Evolutionary conservation across 1,284 basidiomycete species (phyloP).

Genomic region (Thecaphora thlaspeos): DNA sequence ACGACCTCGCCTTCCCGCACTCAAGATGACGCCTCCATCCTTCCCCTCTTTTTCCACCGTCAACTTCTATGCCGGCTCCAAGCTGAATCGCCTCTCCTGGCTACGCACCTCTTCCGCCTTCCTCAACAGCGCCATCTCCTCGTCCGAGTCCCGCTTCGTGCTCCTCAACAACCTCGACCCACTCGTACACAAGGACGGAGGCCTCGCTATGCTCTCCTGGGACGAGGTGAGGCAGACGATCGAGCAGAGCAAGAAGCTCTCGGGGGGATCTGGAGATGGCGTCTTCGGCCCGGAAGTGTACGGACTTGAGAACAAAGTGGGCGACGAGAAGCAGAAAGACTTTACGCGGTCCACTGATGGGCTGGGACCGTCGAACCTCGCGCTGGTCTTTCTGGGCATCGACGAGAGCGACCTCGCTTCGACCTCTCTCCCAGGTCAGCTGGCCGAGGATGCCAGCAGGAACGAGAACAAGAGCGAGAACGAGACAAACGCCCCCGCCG

Average conservation of each 20-base stretch:
- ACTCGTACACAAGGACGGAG: conserved; percentile 38
- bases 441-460: conserved; percentile 22
- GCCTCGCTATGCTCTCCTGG: conserved; percentile 52
- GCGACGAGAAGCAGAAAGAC: conserved; percentile 20
- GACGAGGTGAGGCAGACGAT: conserved; percentile 46
- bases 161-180: conserved; percentile 54
- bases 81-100: conserved; percentile 55
- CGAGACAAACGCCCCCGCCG: conserved; percentile 21
- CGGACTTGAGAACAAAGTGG: conserved; percentile 1
- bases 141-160: conserved; percentile 51
- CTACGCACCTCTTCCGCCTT: conserved; percentile 52
- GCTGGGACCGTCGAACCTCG: conserved; percentile 32
- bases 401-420: conserved; percentile 22
- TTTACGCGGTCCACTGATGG: conserved; percentile 36
- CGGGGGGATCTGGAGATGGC: conserved; percentile 6
- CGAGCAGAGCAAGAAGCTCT: conserved; percentile 23
- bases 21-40: neutral
- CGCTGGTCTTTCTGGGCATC: conserved; percentile 50
- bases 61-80: conserved; percentile 50
- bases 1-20: no score
- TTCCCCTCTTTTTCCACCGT: conserved; percentile 36
- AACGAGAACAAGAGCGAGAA: no score
- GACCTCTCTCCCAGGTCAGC: conserved; percentile 28
- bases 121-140: conserved; percentile 53
- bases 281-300: neutral